phyloP scores from a whole-genome alignment of 1,284 basidiomycete species.

The Melampsora allii-populina region DNA sequence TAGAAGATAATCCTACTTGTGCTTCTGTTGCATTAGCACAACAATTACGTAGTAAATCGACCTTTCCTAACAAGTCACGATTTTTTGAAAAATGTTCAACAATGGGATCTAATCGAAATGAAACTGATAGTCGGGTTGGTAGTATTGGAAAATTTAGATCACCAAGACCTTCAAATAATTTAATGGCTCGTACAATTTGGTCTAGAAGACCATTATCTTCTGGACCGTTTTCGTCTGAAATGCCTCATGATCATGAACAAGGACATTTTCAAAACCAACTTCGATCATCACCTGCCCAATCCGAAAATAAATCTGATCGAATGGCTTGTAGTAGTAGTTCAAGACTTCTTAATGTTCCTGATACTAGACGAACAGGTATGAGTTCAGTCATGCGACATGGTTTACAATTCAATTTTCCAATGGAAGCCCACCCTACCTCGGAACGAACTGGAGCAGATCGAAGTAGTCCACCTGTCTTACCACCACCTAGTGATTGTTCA shows the following conservation, averaged over 20 bases:
- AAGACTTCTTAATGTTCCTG: background rate
- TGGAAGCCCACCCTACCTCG: background rate
- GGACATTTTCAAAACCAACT: background rate
- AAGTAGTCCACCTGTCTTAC: constrained; percentile 36
- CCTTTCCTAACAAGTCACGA: no score
- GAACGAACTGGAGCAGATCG: background rate
- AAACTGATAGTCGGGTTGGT: background rate
- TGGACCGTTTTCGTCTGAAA: constrained; percentile 22
- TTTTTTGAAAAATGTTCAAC: background rate
- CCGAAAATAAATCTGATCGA: background rate
- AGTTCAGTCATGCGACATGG: constrained; percentile 11
- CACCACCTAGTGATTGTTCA: constrained; percentile 37
- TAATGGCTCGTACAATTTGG: constrained; percentile 29
- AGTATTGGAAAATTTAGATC: background rate
- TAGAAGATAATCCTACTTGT: no score
- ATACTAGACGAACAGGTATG: constrained; percentile 2
- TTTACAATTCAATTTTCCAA: background rate
- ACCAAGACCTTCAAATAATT: background rate
- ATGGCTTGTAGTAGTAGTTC: background rate
- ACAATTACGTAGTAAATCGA: no score
- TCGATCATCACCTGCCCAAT: constrained; percentile 6
- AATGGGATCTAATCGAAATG: background rate
- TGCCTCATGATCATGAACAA: background rate
- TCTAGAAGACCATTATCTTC: background rate
- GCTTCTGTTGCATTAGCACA: no score